Evolutionary conservation across 768 basidiomycete species (phyloP), one percentile per base, ranked within the genome.

Genomic region (Boletus subparvulus): DNA sequence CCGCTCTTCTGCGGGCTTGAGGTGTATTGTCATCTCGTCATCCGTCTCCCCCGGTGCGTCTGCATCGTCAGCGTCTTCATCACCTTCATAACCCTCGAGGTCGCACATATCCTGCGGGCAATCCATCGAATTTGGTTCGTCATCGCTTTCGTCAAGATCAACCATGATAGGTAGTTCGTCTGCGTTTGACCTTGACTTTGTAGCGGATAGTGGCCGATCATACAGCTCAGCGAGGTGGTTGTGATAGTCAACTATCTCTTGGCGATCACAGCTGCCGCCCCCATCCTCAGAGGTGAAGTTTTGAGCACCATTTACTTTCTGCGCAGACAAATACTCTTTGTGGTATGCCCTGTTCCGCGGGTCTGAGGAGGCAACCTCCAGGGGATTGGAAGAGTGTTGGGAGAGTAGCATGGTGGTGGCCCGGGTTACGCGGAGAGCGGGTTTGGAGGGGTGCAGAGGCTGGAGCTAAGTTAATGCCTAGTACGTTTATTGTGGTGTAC

Each of bases 341-440:
- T 73, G 74, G 63, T 81, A 83, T 24, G 74, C 65, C 43, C 69
- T 76, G 65, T 84, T 83, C 52, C 76, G 78, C 8, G 71, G 61
- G 62, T 88, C 85, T 35, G 83, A 85, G 12, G 87, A 85, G 39
- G 82, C 76, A 21, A 82, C 80, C 62, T 90, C 86, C 32, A 89
- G 79, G 3, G 88, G 87, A 62, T 89, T 89, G 44, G 87, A 88
- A 13, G 87, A 86, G 65, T 89, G 87, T 56, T 83, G 83, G 10
- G 87, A 88, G 57, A 89, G 74, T 17, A 79, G 52, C 55, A 74
- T 66, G 28, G 71, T 69, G 12, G 44, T 35, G 16, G 28, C 19
- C 37, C 17, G 12, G 6, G 26, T 30, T n/a, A 30, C 26, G 13
- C 12, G n/a, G 24, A 28, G 9, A 32, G 14, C 14, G 10, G 17